phyloP scores from a whole-genome alignment of 2,329 filamentous ascomycete genomes.

The Phaeophleospora eucalypticola region DNA sequence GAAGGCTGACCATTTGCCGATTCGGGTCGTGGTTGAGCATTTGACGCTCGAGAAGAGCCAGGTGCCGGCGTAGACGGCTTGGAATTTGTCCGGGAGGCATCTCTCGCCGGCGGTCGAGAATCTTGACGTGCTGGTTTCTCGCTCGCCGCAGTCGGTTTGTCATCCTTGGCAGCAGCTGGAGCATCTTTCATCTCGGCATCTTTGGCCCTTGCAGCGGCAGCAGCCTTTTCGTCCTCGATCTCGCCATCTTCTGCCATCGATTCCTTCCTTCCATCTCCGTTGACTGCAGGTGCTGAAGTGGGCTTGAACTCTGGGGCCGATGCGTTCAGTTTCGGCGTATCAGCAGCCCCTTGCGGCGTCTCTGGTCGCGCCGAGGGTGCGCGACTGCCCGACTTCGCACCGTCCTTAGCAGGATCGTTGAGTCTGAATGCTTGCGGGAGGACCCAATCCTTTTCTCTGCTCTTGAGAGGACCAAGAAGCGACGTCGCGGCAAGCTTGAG shows the following conservation, averaged over 20 bases:
- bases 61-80: slow-evolving; percentile 24
- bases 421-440: slow-evolving; percentile 66
- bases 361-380: slow-evolving; percentile 35
- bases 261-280: slow-evolving; percentile 42
- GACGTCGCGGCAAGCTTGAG: slow-evolving; percentile 70
- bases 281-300: slow-evolving; percentile 19
- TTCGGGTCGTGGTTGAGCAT: neutral
- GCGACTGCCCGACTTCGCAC: slow-evolving; percentile 22
- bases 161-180: slow-evolving; percentile 14
- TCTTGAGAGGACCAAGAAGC: slow-evolving; percentile 65
- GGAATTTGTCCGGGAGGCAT: slow-evolving; percentile 12
- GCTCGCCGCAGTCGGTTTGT: neutral
- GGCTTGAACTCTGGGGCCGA: slow-evolving; percentile 64
- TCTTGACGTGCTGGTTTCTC: slow-evolving; percentile 3
- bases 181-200: slow-evolving; percentile 26
- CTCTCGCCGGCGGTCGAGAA: neutral
- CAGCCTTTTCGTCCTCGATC: slow-evolving; percentile 58
- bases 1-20: slow-evolving; percentile 17
- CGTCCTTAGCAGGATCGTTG: slow-evolving; percentile 27
- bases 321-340: slow-evolving; percentile 46
- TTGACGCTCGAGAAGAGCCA: slow-evolving; percentile 13
- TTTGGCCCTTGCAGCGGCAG: slow-evolving; percentile 18
- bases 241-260: slow-evolving; percentile 62
- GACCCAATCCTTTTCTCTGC: slow-evolving; percentile 64
- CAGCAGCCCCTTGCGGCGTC: slow-evolving; percentile 40